These are phyloP conservation scores for Lophiostoma macrostomum DNA, from an alignment of 495 filamentous ascomycete genomes.

Conservation along the genomic window DNA sequence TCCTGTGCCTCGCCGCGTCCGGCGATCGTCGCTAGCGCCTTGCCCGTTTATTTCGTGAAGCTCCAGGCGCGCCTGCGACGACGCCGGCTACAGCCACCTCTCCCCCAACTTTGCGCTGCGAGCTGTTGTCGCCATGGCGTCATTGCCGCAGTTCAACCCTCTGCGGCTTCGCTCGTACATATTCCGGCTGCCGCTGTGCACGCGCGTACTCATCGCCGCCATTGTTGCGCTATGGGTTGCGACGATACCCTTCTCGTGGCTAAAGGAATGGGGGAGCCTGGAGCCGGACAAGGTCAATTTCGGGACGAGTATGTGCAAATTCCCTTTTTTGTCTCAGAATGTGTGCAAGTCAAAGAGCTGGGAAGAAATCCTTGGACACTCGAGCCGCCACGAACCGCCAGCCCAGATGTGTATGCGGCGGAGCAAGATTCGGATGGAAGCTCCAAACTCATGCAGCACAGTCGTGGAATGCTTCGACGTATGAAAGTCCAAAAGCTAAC, in stretches of 20 bases:
- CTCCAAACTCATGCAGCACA: too few species aligned
- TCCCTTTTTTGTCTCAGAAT: background rate
- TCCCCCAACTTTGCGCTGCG: too few species aligned
- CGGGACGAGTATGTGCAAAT: conserved; percentile 64
- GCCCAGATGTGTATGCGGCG: too few species aligned
- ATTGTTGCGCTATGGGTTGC: conserved; percentile 68
- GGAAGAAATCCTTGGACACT: too few species aligned
- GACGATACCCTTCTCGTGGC: conserved; percentile 52
- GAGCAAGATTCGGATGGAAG: too few species aligned
- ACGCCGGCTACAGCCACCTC: conserved; percentile 13
- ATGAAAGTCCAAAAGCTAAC: too few species aligned
- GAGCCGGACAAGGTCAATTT: conserved; percentile 72
- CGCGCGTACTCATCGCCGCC: conserved; percentile 66
- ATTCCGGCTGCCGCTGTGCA: conserved; percentile 82
- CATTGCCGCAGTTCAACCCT: conserved; percentile 38
- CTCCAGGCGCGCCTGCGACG: too few species aligned
- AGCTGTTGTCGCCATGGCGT: conserved; percentile 32
- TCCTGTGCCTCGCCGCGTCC: background rate
- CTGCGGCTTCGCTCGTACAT: conserved; percentile 59
- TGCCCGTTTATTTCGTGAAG: too few species aligned
- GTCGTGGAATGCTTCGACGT: too few species aligned
- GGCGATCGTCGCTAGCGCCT: background rate
- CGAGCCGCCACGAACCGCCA: too few species aligned
- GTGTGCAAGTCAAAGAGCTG: too few species aligned
- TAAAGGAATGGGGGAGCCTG: conserved; percentile 76